phyloP scores from a whole-genome alignment of 1,284 basidiomycete species.

The Sporisorium iseilematis-ciliati region DNA sequence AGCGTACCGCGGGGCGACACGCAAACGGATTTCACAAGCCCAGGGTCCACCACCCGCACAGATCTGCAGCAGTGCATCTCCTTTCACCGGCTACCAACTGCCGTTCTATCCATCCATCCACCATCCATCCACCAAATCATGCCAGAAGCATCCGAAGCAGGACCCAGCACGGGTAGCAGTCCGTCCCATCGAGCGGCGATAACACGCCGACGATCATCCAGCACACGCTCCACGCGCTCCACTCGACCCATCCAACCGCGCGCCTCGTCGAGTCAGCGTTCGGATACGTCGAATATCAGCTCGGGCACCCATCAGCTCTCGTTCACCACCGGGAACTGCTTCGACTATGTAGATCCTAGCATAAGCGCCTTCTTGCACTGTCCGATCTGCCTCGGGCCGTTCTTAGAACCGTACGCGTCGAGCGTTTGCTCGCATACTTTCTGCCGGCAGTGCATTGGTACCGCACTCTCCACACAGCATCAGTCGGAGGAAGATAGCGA shows the following conservation, averaged over 20 bases:
- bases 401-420: constrained; percentile 48
- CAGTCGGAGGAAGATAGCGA: constrained; percentile 7
- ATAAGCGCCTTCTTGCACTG: constrained; percentile 49
- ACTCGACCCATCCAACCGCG: constrained; percentile 21
- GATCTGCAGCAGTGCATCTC: no score
- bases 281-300: constrained; percentile 44
- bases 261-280: constrained; percentile 44
- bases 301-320: constrained; percentile 31
- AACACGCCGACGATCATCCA: constrained; percentile 32
- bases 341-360: constrained; percentile 40
- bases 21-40: no score
- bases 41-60: no score
- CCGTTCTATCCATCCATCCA: no score
- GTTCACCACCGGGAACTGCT: constrained; percentile 45
- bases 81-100: neutral
- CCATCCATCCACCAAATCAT: neutral
- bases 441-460: constrained; percentile 53
- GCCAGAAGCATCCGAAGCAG: constrained; percentile 31
- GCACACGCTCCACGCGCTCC: constrained; percentile 19
- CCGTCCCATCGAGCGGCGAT: constrained; percentile 13
- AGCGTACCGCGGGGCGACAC: no score
- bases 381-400: constrained; percentile 54
- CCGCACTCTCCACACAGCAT: constrained; percentile 22
- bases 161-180: constrained; percentile 16
- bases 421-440: constrained; percentile 56